phyloP scores from a whole-genome alignment of 176 grass and related monocot genomes.

The Aechmea fasciata region DNA sequence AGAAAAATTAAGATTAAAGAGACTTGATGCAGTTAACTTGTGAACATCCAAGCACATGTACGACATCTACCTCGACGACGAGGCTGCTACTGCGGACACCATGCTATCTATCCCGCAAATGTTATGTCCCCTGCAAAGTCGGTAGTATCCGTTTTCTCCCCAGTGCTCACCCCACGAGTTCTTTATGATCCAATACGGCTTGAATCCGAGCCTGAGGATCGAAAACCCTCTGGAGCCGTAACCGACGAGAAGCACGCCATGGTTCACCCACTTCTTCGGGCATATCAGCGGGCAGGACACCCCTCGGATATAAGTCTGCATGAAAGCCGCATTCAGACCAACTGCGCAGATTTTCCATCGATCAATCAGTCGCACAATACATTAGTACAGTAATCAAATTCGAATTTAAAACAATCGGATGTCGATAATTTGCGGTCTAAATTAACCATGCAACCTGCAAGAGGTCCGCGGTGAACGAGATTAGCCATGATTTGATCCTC shows the following conservation, averaged over 20 bases:
- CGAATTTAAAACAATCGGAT: too few relatives aligned
- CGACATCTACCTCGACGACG: background rate
- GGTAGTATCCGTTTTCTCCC: conserved; percentile 61
- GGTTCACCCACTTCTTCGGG: conserved; percentile 56
- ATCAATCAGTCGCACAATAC: too few relatives aligned
- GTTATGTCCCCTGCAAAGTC: conserved; percentile 59
- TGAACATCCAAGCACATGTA: background rate
- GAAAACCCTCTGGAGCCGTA: conserved; percentile 63
- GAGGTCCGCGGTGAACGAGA: conserved; percentile 45
- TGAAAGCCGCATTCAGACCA: conserved; percentile 70
- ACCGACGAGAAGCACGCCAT: conserved; percentile 77
- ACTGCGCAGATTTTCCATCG: conserved; percentile 28
- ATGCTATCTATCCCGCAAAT: conserved; percentile 82
- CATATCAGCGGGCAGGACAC: conserved; percentile 80
- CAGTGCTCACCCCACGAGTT: conserved; percentile 75
- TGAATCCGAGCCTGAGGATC: conserved; percentile 50
- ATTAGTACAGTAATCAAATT: too few relatives aligned
- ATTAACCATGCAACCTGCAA: too few relatives aligned
- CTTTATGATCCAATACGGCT: conserved; percentile 74
- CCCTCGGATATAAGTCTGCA: conserved; percentile 79
- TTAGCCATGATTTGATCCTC: conserved; percentile 56
- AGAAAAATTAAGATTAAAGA: too few relatives aligned
- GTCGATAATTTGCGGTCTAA: background rate
- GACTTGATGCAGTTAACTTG: too few relatives aligned
- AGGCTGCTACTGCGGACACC: conserved; percentile 55